phyloP scores from a whole-genome alignment of 768 basidiomycete species.

The Auriscalpium microsporum region DNA sequence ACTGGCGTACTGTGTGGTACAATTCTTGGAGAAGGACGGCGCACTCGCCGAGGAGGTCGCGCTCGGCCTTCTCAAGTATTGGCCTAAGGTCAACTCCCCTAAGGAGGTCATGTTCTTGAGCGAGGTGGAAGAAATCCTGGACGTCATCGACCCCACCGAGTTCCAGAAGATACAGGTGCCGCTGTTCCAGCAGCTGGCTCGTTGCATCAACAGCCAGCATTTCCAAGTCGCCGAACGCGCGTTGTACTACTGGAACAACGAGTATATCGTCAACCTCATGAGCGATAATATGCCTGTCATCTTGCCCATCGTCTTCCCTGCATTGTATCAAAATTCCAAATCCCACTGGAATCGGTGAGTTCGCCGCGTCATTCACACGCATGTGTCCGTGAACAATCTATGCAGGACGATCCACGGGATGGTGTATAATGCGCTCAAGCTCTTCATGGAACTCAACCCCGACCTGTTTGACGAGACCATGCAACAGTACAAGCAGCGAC shows the following conservation, averaged over 20 bases:
- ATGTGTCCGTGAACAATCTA: conserved; percentile 2
- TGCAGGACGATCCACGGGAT: conserved; percentile 94
- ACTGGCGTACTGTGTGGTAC: conserved; percentile 96
- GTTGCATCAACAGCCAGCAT: conserved; percentile 98
- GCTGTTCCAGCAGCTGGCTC: conserved; percentile 87
- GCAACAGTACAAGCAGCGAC: conserved; percentile 86
- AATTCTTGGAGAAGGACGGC: conserved; percentile 96
- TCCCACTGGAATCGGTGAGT: conserved; percentile 97
- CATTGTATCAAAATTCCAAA: conserved; percentile 91
- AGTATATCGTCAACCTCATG: conserved; percentile 99
- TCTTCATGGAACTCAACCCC: conserved; percentile 99
- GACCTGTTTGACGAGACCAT: conserved; percentile 91
- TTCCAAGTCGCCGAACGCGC: conserved; percentile 99
- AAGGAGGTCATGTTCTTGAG: conserved; percentile 99
- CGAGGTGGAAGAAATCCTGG: conserved; percentile 97
- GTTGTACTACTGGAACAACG: conserved; percentile 98
- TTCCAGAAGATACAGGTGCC: conserved; percentile 93
- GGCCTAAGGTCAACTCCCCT: conserved; percentile 99
- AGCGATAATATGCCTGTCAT: conserved; percentile 86
- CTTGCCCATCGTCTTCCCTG: conserved; percentile 94
- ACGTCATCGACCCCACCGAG: conserved; percentile 94
- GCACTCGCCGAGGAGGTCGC: conserved; percentile 91
- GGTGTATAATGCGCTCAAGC: conserved; percentile 96
- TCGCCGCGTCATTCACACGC: not conserved
- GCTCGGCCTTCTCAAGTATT: conserved; percentile 90